Percentiles rank a stretch among this genome's conserved stretches.
phyloP scores from a whole-genome alignment of 106 monocot species.

The Hemerocallis citrina region DNA sequence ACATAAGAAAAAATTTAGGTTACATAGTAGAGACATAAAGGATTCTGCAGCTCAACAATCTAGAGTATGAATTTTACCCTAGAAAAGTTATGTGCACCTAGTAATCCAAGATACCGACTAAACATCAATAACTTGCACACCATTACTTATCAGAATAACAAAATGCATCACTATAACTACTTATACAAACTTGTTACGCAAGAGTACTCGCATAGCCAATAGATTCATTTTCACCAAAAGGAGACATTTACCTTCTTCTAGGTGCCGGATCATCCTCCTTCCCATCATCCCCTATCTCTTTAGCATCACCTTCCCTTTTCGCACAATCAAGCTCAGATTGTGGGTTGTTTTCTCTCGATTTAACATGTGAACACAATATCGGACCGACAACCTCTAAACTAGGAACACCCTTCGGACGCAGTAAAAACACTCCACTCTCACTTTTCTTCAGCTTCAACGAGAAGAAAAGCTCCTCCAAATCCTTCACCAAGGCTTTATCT shows the following conservation, averaged over 20 bases:
- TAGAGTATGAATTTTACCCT: too few relatives aligned
- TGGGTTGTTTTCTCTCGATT: constrained; percentile 15
- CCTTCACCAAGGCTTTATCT: constrained; percentile 42
- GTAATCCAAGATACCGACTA: too few relatives aligned
- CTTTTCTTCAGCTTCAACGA: constrained; percentile 57
- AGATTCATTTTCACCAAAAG: too few relatives aligned
- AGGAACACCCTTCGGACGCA: constrained; percentile 35
- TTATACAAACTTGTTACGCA: too few relatives aligned
- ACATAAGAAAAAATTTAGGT: too few relatives aligned
- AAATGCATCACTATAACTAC: too few relatives aligned
- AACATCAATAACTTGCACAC: too few relatives aligned
- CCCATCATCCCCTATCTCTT: constrained; percentile 9
- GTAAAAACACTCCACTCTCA: constrained; percentile 45
- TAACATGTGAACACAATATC: constrained; percentile 17
- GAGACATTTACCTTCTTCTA: constrained; percentile 48
- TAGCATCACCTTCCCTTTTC: constrained; percentile 14
- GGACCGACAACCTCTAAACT: constrained; percentile 48
- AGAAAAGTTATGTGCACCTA: too few relatives aligned
- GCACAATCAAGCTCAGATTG: constrained; percentile 6
- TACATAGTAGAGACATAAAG: too few relatives aligned
- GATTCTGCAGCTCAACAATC: too few relatives aligned
- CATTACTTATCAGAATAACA: too few relatives aligned
- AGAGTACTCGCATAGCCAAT: too few relatives aligned
- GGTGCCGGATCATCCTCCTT: constrained; percentile 25
- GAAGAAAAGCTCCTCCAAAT: constrained; percentile 60